Conservation (phyloP, 2,329 filamentous ascomycete genomes). For the Pseudogymnoascus sp. region DNA sequence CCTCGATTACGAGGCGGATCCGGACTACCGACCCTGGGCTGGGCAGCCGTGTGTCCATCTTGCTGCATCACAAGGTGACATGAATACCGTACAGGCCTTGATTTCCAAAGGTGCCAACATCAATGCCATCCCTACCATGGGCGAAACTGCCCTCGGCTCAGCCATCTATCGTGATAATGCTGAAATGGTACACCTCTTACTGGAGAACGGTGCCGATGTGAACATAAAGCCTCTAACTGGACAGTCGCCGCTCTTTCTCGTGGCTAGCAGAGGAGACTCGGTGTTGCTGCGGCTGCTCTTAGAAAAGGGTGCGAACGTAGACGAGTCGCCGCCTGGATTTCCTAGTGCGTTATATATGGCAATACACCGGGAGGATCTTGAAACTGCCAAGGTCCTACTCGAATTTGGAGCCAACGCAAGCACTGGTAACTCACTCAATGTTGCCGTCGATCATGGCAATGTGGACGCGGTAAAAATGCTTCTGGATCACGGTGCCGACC, state of each 20-base stretch:
- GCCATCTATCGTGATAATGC: slow-evolving; percentile 10
- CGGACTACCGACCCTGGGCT: not conserved
- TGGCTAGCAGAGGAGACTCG: slow-evolving; percentile 11
- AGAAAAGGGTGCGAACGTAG: slow-evolving; percentile 11
- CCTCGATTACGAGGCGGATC: slow-evolving; percentile 12
- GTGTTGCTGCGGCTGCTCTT: slow-evolving; percentile 11
- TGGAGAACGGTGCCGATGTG: slow-evolving; percentile 10
- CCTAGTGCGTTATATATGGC: not conserved
- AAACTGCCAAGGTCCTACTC: not conserved
- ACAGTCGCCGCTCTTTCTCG: slow-evolving; percentile 14
- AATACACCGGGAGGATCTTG: not conserved
- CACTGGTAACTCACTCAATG: slow-evolving; percentile 7
- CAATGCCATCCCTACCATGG: not conserved
- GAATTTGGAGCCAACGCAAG: not conserved
- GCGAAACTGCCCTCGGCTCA: slow-evolving; percentile 5
- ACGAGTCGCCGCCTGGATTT: slow-evolving; percentile 10
- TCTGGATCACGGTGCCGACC: slow-evolving; percentile 11
- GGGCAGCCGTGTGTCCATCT: not conserved
- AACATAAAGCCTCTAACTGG: slow-evolving; percentile 10
- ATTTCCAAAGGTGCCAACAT: not conserved
- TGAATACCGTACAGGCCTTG: not conserved
- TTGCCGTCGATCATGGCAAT: slow-evolving; percentile 10
- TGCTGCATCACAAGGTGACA: not conserved
- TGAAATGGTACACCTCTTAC: slow-evolving; percentile 9
- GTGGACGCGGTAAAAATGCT: slow-evolving; percentile 12